phyloP scores from a whole-genome alignment of 1,284 basidiomycete species.

The Ceratobasidium sp. region DNA sequence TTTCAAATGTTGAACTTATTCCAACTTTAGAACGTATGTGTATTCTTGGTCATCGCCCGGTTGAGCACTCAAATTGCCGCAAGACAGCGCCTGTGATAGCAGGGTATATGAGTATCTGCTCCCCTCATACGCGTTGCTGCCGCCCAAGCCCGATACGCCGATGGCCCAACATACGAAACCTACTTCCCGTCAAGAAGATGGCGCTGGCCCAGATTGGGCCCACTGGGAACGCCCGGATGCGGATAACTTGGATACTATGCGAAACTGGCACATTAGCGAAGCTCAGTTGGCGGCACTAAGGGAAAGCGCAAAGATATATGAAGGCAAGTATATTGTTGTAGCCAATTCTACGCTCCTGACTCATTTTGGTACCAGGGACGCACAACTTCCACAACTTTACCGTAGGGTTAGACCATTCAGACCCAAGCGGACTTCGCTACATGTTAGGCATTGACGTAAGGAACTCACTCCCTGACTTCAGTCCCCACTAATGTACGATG shows the following conservation, averaged over 20 bases:
- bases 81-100: slow-evolving; percentile 47
- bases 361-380: slow-evolving; percentile 54
- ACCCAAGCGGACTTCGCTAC: slow-evolving; percentile 81
- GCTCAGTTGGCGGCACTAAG: slow-evolving; percentile 12
- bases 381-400: slow-evolving; percentile 99
- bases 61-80: neutral
- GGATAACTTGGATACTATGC: slow-evolving; percentile 67
- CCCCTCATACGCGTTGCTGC: slow-evolving; percentile 92
- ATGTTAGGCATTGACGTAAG: slow-evolving; percentile 87
- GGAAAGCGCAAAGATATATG: slow-evolving; percentile 68
- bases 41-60: neutral
- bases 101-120: slow-evolving; percentile 59
- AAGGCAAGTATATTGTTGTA: slow-evolving; percentile 60
- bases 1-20: neutral
- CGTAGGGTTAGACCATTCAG: slow-evolving; percentile 84
- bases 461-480: slow-evolving; percentile 43
- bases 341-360: neutral
- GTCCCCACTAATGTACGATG: neutral
- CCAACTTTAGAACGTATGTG: slow-evolving; percentile 23
- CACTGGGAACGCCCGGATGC: slow-evolving; percentile 50
- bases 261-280: slow-evolving; percentile 53
- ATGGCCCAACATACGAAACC: slow-evolving; percentile 56
- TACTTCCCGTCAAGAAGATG: neutral
- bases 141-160: slow-evolving; percentile 82
- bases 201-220: slow-evolving; percentile 32